phyloP scores from a whole-genome alignment of 83 land plant genomes.

The Diphasiastrum complanatum region DNA sequence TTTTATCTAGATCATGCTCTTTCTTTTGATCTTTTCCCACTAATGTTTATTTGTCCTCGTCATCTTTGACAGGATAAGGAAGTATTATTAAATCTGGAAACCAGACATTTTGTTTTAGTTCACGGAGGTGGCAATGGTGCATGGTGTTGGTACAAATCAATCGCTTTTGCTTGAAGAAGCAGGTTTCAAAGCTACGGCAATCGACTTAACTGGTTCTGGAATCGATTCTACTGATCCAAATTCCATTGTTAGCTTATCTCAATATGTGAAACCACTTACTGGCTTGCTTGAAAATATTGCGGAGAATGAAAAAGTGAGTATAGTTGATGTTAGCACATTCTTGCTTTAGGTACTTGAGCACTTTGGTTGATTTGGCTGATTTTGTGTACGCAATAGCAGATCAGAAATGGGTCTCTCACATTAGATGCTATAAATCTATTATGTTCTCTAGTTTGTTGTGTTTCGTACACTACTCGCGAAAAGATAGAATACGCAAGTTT shows the following conservation, averaged over 20 bases:
- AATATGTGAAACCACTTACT: slow-evolving; percentile 61
- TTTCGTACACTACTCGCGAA: no score
- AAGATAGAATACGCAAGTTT: no score
- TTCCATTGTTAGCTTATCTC: slow-evolving; percentile 48
- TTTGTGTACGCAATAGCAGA: no score
- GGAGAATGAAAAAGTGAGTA: slow-evolving; percentile 58
- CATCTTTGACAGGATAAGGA: slow-evolving; percentile 17
- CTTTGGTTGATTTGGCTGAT: no score
- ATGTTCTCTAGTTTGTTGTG: no score
- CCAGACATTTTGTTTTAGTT: slow-evolving; percentile 70
- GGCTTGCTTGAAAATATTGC: slow-evolving; percentile 43
- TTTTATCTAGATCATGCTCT: no score
- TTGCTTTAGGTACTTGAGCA: no score
- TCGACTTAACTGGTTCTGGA: slow-evolving; percentile 86
- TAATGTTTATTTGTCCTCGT: no score
- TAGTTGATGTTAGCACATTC: neutral
- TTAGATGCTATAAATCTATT: no score
- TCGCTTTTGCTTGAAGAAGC: slow-evolving; percentile 69
- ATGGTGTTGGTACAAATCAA: slow-evolving; percentile 98
- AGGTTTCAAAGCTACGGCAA: slow-evolving; percentile 62
- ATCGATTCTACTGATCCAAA: slow-evolving; percentile 69
- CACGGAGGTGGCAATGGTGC: slow-evolving; percentile 99
- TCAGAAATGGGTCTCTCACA: no score
- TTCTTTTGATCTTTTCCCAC: no score
- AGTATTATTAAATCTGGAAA: slow-evolving; percentile 35